A percentile compares a stretch with the other conserved stretches of the same genome.
Evolutionary conservation across 352 stramenopile species (phyloP).

Genomic region (Phytophthora agathidicida): DNA sequence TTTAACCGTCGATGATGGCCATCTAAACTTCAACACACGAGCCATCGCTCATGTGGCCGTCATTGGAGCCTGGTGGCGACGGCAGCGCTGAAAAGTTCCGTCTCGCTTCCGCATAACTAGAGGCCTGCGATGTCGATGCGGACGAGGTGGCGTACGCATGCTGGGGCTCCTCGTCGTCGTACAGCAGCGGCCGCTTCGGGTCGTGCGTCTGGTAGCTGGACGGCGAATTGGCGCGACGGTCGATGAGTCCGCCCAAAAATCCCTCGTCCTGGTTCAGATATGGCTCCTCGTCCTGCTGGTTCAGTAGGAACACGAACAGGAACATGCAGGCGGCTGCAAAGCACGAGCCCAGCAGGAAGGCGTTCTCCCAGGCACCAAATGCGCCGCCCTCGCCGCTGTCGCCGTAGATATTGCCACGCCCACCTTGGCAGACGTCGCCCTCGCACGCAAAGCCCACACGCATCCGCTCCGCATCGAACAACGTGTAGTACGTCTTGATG

Average conservation of each 20-base stretch:
- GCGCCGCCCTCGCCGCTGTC: conserved; percentile 42
- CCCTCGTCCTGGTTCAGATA: conserved; percentile 27
- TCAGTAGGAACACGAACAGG: conserved; percentile 82
- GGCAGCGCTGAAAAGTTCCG: conserved; percentile 58
- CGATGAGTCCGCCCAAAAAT: conserved; percentile 36
- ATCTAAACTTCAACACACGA: conserved; percentile 37
- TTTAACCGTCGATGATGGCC: too few relatives aligned
- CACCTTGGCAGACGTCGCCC: conserved; percentile 77
- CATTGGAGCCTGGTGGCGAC: conserved; percentile 28
- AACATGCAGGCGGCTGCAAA: conserved; percentile 79
- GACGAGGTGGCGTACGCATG: conserved; percentile 27
- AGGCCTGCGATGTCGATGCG: conserved; percentile 32
- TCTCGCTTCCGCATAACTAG: conserved; percentile 65
- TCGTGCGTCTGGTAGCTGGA: conserved; percentile 43
- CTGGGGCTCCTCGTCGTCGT: conserved; percentile 38
- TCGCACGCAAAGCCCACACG: conserved; percentile 89
- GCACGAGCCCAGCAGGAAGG: conserved; percentile 73
- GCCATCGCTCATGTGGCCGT: conserved; percentile 24
- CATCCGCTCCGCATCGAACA: conserved; percentile 91
- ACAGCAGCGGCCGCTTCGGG: conserved; percentile 70
- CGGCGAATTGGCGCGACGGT: conserved; percentile 24
- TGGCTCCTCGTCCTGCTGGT: conserved; percentile 70
- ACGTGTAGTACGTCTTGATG: conserved; percentile 92
- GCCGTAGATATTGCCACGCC: conserved; percentile 68
- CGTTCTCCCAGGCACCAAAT: conserved; percentile 65